Evolutionary conservation across 805 yeast genomes (phyloP).

Genomic region (Yarrowia keelungensis): DNA sequence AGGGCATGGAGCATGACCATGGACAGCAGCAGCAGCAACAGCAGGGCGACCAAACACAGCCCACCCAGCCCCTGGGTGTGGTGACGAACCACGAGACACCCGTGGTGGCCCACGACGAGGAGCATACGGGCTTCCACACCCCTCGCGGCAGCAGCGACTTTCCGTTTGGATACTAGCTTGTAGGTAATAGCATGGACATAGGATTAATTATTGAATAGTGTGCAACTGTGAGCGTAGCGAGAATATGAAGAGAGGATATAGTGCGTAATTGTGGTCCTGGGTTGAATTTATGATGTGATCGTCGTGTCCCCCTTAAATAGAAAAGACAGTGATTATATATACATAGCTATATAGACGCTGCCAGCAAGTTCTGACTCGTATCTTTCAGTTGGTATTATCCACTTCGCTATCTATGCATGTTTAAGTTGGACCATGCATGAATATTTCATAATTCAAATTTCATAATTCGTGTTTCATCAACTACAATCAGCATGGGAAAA

Average conservation of each 20-base stretch:
- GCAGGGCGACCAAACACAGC: neutral
- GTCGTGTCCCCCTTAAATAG: too few relatives aligned
- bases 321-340: too few relatives aligned
- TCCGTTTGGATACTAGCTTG: conserved; percentile 38
- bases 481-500: conserved; percentile 47
- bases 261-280: too few relatives aligned
- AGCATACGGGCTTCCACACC: conserved; percentile 37
- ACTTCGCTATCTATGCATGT: neutral
- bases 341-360: too few relatives aligned
- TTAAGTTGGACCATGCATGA: conserved; percentile 5
- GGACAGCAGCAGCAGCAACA: conserved; percentile 15
- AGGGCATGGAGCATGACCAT: conserved; percentile 24
- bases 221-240: too few relatives aligned
- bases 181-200: conserved; percentile 33
- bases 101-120: conserved; percentile 33
- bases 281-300: too few relatives aligned
- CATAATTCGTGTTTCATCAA: neutral
- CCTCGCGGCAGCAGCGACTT: conserved; percentile 36
- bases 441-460: neutral
- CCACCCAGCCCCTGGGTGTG: conserved; percentile 20
- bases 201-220: neutral
- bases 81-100: conserved; percentile 27
- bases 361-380: too few relatives aligned
- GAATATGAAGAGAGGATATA: too few relatives aligned
- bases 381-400: too few relatives aligned